A percentile compares a stretch with the other conserved stretches of the same genome.
Evolutionary conservation across 2,329 filamentous ascomycete species (phyloP).

Genomic region (Phyllachora maydis): DNA sequence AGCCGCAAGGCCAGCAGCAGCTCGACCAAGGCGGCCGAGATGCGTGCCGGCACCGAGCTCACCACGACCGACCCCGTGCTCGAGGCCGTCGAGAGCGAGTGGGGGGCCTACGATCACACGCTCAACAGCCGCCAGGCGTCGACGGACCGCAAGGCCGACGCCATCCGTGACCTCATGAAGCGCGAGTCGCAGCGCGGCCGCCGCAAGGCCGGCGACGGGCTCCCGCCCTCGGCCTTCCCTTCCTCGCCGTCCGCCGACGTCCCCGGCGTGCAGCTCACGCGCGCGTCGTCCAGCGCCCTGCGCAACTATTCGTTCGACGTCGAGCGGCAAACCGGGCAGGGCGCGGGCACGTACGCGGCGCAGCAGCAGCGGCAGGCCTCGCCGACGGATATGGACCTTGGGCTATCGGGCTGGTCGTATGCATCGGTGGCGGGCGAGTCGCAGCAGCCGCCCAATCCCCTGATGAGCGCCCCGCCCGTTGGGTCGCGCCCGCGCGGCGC

Average conservation of each 20-base stretch:
- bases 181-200: constrained; percentile 25
- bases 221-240: constrained; percentile 14
- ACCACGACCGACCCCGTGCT: constrained; percentile 15
- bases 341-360: constrained; percentile 1
- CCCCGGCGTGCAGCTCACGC: constrained; percentile 8
- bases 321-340: constrained; percentile 15
- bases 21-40: constrained; percentile 15
- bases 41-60: constrained; percentile 21
- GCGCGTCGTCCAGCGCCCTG: constrained; percentile 9
- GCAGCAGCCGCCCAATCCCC: neutral
- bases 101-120: constrained; percentile 16
- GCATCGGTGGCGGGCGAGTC: neutral
- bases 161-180: constrained; percentile 11
- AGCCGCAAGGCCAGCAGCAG: constrained; percentile 4
- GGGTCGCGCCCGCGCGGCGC: neutral
- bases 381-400: neutral
- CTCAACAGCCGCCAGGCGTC: constrained; percentile 10
- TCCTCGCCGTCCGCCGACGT: constrained; percentile 8
- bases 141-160: constrained; percentile 15
- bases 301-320: constrained; percentile 18
- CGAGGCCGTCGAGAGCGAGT: constrained; percentile 16
- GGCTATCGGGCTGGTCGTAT: too few species aligned
- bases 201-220: constrained; percentile 24
- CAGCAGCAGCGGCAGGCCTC: neutral
- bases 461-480: neutral